phyloP scores from a whole-genome alignment of 140 eudicot genomes.

The Erigeron philadelphicus region DNA sequence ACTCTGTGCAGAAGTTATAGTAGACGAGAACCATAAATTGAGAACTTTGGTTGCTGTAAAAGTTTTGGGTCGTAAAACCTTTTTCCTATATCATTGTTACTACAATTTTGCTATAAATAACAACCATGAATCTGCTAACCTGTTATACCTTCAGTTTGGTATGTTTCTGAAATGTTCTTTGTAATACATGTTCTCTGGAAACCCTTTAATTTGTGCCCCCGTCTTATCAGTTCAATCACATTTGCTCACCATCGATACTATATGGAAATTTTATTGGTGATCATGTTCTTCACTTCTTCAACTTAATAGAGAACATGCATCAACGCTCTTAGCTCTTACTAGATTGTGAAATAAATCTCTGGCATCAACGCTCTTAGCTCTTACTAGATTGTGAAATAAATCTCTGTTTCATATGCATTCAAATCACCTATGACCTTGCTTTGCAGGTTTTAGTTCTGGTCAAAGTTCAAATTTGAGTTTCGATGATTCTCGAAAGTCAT shows the following conservation, averaged over 20 bases:
- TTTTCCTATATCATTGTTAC: background rate
- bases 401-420: background rate
- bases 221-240: background rate
- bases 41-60: background rate
- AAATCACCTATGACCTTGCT: slow-evolving; percentile 8
- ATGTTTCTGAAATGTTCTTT: background rate
- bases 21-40: slow-evolving; percentile 7
- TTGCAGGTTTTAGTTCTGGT: slow-evolving; percentile 38
- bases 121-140: background rate
- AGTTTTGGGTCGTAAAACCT: background rate
- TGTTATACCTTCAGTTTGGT: background rate
- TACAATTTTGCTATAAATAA: background rate
- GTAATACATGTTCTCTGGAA: background rate
- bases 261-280: slow-evolving; percentile 1
- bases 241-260: background rate
- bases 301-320: background rate
- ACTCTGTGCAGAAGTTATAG: background rate
- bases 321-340: background rate
- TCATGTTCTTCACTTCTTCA: background rate
- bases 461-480: slow-evolving; percentile 34
- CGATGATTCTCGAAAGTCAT: slow-evolving; percentile 31
- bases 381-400: background rate
- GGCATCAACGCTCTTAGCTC: background rate
- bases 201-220: background rate
- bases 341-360: background rate